phyloP scores from a whole-genome alignment of 495 filamentous ascomycete genomes.

The Corynascus novoguineensis region DNA sequence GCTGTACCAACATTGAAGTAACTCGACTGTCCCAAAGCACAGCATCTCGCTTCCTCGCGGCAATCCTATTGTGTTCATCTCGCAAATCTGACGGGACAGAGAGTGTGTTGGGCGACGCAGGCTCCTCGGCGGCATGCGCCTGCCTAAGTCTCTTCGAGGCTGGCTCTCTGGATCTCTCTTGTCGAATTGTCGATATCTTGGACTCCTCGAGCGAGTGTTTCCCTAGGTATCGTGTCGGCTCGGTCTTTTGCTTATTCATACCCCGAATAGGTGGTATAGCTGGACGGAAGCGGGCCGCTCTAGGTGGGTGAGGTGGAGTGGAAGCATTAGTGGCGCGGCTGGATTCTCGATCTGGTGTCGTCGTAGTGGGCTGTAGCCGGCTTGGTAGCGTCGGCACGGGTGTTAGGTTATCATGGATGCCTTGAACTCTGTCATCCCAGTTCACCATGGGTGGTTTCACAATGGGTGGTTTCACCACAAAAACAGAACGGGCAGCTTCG shows the following conservation, averaged over 20 bases:
- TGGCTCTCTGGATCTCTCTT: conserved; percentile 7
- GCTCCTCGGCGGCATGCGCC: conserved; percentile 1
- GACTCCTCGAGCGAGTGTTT: conserved; percentile 9
- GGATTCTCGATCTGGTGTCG: conserved; percentile 9
- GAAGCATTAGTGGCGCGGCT: conserved; percentile 10
- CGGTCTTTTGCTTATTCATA: conserved; percentile 8
- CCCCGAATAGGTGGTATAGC: conserved; percentile 17
- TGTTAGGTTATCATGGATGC: conserved; percentile 4
- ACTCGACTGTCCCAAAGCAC: conserved; percentile 8
- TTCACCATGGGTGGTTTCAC: conserved; percentile 1
- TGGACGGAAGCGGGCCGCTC: conserved; percentile 6
- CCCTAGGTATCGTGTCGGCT: background rate
- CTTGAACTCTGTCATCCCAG: conserved; percentile 9
- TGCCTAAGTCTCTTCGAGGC: conserved; percentile 11
- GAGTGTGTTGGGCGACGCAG: background rate
- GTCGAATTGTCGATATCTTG: conserved; percentile 11
- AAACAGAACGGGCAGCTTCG: conserved; percentile 14
- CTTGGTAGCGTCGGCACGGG: conserved; percentile 1
- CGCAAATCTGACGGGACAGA: conserved; percentile 3
- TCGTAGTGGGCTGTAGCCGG: background rate
- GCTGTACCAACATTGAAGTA: background rate
- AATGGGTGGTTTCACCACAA: conserved; percentile 11
- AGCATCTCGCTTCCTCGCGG: conserved; percentile 13
- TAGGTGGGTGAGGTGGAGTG: conserved; percentile 7
- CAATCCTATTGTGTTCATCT: conserved; percentile 11